Base-by-base conservation (phyloP, 306 rosid genomes). In the Spatholobus suberectus region DNA sequence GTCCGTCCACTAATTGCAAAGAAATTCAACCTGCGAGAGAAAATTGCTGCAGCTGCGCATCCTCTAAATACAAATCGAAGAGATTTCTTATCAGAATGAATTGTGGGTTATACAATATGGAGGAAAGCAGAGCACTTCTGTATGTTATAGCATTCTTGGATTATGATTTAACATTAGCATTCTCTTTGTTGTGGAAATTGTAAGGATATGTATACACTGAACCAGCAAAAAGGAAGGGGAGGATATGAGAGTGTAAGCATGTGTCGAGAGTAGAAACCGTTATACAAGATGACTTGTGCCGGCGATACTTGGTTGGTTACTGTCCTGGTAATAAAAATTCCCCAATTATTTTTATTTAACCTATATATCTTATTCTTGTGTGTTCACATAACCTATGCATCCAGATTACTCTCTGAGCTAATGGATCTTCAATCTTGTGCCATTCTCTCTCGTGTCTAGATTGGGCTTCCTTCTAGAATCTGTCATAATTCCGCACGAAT, bases 1-100 rank as follows among this genome's bases (percentile, higher is more conserved):
- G 99, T 96, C n/a, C 92, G 99, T 38, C 99, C 97, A 0, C 81
- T 88, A 52, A 96, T 96, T 63, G 95, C 98, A 5, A 84, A 79
- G 82, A 96, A 86, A 77, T 96, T 96, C 90, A 92, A 87, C 90
- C 95, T 92, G 77, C 81, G 92, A 79, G 93, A 88, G 90, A 96
- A 83, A 91, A 86, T 96, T 49, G 95, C 94, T 20, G 93, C 97
- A 3, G 97, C 99, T 44, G 90, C 37, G 54, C 92, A 90, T 83
- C 97, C 96, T 49, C 77, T 91, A 29, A 82, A 81, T 84, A 75
- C 94, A 80, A 86, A 85, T 35, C 83, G 88, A 83, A 89, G 89
- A 23, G 90, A 86, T 72, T 85, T 90, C 47, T 76, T 92, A 63
- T 87, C 87, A 54, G 84, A 86, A 85, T 85, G 85, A 88, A 87